Percentiles rank a stretch among this genome's conserved stretches.
These are phyloP conservation scores for Eugenia klotzschiana DNA, from an alignment of 441 rosid genomes.

Conservation along the genomic window DNA sequence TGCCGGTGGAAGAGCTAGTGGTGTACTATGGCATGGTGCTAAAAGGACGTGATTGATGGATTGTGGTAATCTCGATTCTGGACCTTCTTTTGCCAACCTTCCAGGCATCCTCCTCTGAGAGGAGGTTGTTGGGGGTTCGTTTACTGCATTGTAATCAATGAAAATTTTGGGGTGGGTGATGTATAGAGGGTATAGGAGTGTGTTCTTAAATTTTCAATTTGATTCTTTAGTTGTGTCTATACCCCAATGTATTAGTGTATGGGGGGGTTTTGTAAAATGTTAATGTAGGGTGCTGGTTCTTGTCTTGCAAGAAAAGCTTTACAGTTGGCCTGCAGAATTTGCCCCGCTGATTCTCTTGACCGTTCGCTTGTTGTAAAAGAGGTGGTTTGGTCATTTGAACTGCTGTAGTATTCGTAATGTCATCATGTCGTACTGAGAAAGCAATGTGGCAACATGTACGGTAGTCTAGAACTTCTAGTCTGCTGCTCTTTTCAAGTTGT, in stretches of 20 bases:
- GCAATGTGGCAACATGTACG: not conserved
- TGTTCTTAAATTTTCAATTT: not conserved
- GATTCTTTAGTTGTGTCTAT: not conserved
- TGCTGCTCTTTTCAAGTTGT: not conserved
- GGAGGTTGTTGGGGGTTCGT: conserved; percentile 6
- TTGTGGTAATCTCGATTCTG: not conserved
- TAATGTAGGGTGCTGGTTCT: not conserved
- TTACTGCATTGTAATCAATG: conserved; percentile 16
- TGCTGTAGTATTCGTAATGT: not conserved
- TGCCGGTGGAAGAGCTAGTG: not conserved
- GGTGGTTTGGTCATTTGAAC: not conserved
- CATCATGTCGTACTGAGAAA: not conserved
- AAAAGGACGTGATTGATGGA: conserved; percentile 1
- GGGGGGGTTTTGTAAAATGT: not conserved
- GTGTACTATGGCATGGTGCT: conserved; percentile 4
- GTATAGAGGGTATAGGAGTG: conserved; percentile 31
- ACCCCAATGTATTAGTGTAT: not conserved
- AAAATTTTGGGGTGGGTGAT: conserved; percentile 25
- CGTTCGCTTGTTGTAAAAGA: not conserved
- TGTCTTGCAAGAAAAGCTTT: not conserved
- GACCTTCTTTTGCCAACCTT: conserved; percentile 5
- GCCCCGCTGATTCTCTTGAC: not conserved
- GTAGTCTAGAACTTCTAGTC: not conserved
- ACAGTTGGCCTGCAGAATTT: not conserved
- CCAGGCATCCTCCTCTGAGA: conserved; percentile 5